These are phyloP conservation scores for Epichloe hybrida DNA, from an alignment of 2,329 filamentous ascomycete species.

Conservation along the genomic window DNA sequence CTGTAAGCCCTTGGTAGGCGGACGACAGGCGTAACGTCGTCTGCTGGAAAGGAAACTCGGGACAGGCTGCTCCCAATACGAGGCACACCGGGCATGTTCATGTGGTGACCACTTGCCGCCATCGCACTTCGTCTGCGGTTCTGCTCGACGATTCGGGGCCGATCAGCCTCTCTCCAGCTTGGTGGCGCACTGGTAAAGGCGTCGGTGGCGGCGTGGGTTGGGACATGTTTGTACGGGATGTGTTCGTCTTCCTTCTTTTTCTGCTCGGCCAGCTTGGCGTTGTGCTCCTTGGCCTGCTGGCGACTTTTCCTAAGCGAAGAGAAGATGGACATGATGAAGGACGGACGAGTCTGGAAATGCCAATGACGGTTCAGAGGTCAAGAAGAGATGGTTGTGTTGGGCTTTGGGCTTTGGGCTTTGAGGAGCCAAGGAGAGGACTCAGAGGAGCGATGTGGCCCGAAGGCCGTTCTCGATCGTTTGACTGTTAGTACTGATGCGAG, in stretches of 20 bases:
- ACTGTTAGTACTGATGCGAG: too few relatives aligned
- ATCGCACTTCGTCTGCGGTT: conserved; percentile 37
- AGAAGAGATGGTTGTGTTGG: not conserved
- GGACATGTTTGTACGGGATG: conserved; percentile 43
- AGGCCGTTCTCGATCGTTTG: too few relatives aligned
- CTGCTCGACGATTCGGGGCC: conserved; percentile 33
- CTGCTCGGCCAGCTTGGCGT: conserved; percentile 33
- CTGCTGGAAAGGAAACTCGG: conserved; percentile 31
- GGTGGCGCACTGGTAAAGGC: conserved; percentile 40
- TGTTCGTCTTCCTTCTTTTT: conserved; percentile 25
- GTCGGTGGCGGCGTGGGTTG: conserved; percentile 48
- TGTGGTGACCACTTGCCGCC: conserved; percentile 25
- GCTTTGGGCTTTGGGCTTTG: too few relatives aligned
- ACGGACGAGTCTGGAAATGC: not conserved
- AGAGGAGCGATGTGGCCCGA: too few relatives aligned
- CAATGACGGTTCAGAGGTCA: not conserved
- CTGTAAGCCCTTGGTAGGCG: conserved; percentile 30
- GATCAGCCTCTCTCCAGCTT: conserved; percentile 34
- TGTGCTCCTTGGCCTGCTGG: conserved; percentile 42
- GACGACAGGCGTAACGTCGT: conserved; percentile 25
- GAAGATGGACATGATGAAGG: conserved; percentile 40
- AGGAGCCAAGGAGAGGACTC: too few relatives aligned
- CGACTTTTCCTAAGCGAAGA: conserved; percentile 37
- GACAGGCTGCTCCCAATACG: conserved; percentile 35
- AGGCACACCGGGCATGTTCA: conserved; percentile 25